Conservation (phyloP, 108 stramenopile genomes). For the Cylindrotheca fusiformis region DNA sequence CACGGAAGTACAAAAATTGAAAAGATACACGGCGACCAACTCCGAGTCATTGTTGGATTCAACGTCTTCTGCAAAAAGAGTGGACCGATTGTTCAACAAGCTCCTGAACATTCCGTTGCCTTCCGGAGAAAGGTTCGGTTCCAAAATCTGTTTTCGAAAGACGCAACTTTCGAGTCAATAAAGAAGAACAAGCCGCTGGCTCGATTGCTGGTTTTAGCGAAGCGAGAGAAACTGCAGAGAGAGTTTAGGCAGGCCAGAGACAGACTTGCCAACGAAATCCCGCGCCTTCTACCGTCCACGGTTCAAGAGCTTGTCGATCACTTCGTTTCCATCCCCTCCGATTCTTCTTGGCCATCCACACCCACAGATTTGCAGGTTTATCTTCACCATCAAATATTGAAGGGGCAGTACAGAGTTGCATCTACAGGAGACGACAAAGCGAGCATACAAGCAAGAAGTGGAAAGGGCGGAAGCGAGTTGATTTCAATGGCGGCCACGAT, state of each 20-base stretch:
- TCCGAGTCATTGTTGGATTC: conserved; percentile 82
- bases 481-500: conserved; percentile 1
- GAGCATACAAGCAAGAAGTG: no score
- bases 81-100: conserved; percentile 46
- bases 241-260: conserved; percentile 22
- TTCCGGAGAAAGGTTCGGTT: conserved; percentile 62
- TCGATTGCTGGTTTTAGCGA: conserved; percentile 67
- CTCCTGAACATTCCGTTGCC: conserved; percentile 70
- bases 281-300: background rate
- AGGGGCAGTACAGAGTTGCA: conserved; percentile 12
- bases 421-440: background rate
- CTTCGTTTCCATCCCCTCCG: conserved; percentile 4
- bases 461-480: background rate
- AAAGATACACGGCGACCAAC: conserved; percentile 26
- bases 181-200: conserved; percentile 47
- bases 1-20: conserved; percentile 61
- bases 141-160: conserved; percentile 32
- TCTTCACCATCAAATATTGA: conserved; percentile 16
- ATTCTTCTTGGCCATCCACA: conserved; percentile 8
- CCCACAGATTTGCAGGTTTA: conserved; percentile 37
- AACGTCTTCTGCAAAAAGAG: conserved; percentile 71
- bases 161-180: conserved; percentile 30
- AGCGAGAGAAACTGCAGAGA: conserved; percentile 41
- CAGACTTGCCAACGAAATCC: conserved; percentile 9
- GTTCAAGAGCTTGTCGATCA: conserved; percentile 25